Conservation (phyloP, 192 early-diverging fungal species). For the Phlyctochytrium arcticum region DNA sequence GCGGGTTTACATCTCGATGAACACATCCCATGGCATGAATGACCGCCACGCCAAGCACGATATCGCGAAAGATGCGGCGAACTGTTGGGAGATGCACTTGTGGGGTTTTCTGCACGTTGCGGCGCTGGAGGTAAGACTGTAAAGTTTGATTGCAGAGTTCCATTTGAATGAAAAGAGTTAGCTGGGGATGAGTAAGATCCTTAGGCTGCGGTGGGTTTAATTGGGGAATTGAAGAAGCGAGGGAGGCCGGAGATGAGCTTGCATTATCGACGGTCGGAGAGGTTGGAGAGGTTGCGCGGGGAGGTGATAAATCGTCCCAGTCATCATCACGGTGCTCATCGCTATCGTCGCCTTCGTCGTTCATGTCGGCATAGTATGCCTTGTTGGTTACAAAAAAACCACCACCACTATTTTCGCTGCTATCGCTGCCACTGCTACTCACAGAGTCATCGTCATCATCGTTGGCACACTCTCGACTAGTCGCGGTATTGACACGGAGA, state of each 20-base stretch:
- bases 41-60: constrained; percentile 74
- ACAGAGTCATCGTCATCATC: no score
- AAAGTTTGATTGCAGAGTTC: constrained; percentile 70
- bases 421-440: no score
- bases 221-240: not conserved
- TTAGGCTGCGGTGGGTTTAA: not conserved
- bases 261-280: constrained; percentile 3
- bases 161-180: constrained; percentile 61
- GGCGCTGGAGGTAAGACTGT: constrained; percentile 51
- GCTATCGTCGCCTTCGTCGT: not conserved
- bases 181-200: not conserved
- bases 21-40: constrained; percentile 70
- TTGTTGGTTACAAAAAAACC: not conserved
- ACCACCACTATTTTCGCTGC: no score
- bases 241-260: not conserved
- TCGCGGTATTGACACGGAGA: no score
- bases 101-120: constrained; percentile 17
- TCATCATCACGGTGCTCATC: not conserved
- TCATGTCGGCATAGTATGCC: not conserved
- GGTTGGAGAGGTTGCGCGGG: not conserved
- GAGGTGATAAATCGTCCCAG: not conserved
- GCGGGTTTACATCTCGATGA: constrained; percentile 56
- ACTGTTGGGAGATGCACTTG: constrained; percentile 51
- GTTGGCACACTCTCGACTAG: no score
- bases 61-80: constrained; percentile 62